These are phyloP conservation scores for Viola pubescens DNA, from an alignment of 441 rosid species.

Conservation along the genomic window DNA sequence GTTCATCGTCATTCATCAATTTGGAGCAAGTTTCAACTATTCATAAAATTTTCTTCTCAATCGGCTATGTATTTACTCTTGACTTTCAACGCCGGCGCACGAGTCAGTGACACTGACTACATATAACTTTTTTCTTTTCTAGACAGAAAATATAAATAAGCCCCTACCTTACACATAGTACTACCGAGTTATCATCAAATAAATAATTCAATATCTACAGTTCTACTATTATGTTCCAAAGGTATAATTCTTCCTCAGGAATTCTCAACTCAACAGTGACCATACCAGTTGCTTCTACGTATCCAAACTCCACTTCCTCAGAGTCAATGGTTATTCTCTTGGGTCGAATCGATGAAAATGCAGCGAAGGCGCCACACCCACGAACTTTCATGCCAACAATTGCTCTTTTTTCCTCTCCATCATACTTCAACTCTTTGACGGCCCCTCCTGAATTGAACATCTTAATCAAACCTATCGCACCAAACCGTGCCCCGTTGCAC, in stretches of 20 bases:
- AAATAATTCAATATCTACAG: constrained; percentile 10
- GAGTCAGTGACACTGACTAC: no score
- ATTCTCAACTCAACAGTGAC: constrained; percentile 31
- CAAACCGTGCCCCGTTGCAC: constrained; percentile 29
- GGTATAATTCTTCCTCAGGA: constrained; percentile 41
- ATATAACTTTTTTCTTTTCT: no score
- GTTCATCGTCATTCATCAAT: no score
- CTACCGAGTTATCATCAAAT: no score
- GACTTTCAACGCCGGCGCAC: no score
- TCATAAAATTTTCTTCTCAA: no score
- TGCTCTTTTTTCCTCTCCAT: constrained; percentile 15
- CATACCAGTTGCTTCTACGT: constrained; percentile 31
- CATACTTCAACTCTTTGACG: constrained; percentile 34
- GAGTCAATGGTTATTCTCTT: constrained; percentile 30
- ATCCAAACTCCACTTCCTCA: constrained; percentile 29
- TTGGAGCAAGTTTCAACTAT: no score
- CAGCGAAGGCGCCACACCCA: constrained; percentile 43
- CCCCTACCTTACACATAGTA: no score
- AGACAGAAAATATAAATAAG: no score
- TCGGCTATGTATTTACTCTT: no score
- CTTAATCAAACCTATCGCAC: constrained; percentile 41
- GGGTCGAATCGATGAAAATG: constrained; percentile 38
- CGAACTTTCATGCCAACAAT: constrained; percentile 28
- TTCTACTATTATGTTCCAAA: constrained; percentile 40
- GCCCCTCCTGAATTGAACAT: constrained; percentile 67